These are phyloP conservation scores for Domatiomyces globalis DNA, from an alignment of 2,329 filamentous ascomycete genomes.

Conservation along the genomic window DNA sequence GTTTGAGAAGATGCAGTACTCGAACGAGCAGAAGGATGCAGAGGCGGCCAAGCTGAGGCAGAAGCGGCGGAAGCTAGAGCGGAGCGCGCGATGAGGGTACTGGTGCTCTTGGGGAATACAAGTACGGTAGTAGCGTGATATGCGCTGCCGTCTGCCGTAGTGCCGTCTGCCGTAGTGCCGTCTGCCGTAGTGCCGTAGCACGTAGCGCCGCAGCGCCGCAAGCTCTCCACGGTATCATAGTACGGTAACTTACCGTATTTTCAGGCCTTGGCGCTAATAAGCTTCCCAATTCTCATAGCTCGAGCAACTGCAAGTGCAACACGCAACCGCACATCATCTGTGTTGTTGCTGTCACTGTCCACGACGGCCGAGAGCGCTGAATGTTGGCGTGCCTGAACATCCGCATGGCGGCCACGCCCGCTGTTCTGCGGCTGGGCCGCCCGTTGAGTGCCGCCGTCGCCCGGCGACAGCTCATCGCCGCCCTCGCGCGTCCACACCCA, in stretches of 20 bases:
- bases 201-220: too few relatives aligned
- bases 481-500: conserved; percentile 8
- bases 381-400: neutral
- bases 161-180: too few relatives aligned
- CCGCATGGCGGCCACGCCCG: conserved; percentile 9
- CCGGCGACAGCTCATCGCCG: conserved; percentile 10
- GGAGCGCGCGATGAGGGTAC: neutral
- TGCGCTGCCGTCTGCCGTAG: too few relatives aligned
- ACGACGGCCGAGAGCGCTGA: too few relatives aligned
- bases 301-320: neutral
- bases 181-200: too few relatives aligned
- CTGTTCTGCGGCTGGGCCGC: conserved; percentile 17
- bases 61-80: conserved; percentile 82
- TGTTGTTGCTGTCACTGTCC: neutral
- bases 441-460: conserved; percentile 11
- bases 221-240: too few relatives aligned
- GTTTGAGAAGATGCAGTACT: conserved; percentile 94
- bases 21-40: conserved; percentile 80
- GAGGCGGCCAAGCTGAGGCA: conserved; percentile 74
- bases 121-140: too few relatives aligned
- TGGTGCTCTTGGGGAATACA: too few relatives aligned
- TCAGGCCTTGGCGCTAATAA: neutral
- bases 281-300: neutral
- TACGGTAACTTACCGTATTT: neutral
- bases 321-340: neutral